Conservation (phyloP, 192 early-diverging fungal species). For the Dissophora globulifera region DNA sequence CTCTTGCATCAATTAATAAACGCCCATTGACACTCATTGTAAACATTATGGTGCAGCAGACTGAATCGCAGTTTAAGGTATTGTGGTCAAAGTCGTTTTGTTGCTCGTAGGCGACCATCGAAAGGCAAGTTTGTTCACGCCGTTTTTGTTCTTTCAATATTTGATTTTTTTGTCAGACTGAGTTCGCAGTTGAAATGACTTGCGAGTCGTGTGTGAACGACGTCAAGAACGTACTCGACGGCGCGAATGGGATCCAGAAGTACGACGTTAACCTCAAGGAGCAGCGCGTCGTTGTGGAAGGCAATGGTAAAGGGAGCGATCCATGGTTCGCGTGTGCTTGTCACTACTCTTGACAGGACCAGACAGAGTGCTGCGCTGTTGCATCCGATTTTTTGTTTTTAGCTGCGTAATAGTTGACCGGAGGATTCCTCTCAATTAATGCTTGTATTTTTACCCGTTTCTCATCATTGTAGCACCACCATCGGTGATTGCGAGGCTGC, state of each 20-base stretch:
- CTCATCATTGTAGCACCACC: slow-evolving; percentile 77
- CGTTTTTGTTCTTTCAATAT: background rate
- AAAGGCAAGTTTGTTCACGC: background rate
- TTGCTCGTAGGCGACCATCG: background rate
- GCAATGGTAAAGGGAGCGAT: slow-evolving; percentile 57
- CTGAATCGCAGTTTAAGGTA: slow-evolving; percentile 43
- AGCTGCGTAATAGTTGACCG: too few relatives aligned
- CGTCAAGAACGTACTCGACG: slow-evolving; percentile 67
- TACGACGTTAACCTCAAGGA: slow-evolving; percentile 73
- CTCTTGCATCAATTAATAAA: background rate
- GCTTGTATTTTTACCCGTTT: too few relatives aligned
- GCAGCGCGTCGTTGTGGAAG: slow-evolving; percentile 82
- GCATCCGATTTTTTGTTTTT: background rate
- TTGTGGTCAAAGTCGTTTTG: background rate
- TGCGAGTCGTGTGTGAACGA: slow-evolving; percentile 83
- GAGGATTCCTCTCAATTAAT: too few relatives aligned
- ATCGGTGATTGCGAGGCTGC: slow-evolving; percentile 66
- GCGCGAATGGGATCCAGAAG: slow-evolving; percentile 63
- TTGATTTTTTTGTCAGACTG: slow-evolving; percentile 60
- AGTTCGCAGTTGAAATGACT: slow-evolving; percentile 90
- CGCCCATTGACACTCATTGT: background rate
- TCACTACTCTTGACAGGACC: background rate
- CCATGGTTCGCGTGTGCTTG: too few relatives aligned
- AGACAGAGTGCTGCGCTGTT: background rate
- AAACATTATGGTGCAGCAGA: slow-evolving; percentile 33